Evolutionary conservation across 352 stramenopile genomes (phyloP).

Genomic region (Paralagenidium karlingii): DNA sequence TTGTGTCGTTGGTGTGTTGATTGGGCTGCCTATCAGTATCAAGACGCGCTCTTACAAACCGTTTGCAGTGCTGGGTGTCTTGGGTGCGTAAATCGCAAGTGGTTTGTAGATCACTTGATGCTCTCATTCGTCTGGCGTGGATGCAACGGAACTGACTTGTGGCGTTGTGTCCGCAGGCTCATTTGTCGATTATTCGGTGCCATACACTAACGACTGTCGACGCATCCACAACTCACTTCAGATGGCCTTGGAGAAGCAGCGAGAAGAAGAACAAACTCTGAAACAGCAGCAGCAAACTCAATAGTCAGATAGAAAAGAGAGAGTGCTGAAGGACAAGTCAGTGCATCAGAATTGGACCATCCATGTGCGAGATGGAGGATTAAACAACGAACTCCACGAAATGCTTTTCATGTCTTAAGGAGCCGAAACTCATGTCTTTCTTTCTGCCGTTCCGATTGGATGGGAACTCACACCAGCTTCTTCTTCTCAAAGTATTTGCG

Average conservation of each 20-base stretch:
- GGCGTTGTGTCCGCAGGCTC: constrained; percentile 22
- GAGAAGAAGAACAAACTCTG: constrained; percentile 1
- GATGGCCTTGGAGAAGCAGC: constrained; percentile 49
- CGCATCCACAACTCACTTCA: constrained; percentile 72
- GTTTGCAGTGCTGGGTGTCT: constrained; percentile 60
- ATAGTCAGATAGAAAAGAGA: too few species aligned
- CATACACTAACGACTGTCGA: constrained; percentile 69
- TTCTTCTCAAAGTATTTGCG: too few species aligned
- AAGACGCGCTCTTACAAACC: constrained; percentile 65
- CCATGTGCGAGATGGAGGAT: too few species aligned
- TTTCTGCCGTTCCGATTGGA: too few species aligned
- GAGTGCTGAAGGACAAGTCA: too few species aligned
- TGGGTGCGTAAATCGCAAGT: constrained; percentile 21
- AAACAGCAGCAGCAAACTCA: too few species aligned
- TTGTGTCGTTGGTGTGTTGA: constrained; percentile 64
- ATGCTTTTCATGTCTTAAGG: too few species aligned
- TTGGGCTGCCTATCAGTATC: constrained; percentile 77
- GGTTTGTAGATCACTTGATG: not conserved
- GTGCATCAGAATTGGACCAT: too few species aligned
- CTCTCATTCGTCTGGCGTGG: not conserved
- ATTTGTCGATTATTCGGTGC: constrained; percentile 77
- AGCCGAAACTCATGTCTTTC: too few species aligned
- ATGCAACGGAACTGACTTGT: not conserved
- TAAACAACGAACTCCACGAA: too few species aligned
- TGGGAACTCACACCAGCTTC: too few species aligned